Conservation (phyloP, 768 basidiomycete species). For the Lepiota venenata region DNA sequence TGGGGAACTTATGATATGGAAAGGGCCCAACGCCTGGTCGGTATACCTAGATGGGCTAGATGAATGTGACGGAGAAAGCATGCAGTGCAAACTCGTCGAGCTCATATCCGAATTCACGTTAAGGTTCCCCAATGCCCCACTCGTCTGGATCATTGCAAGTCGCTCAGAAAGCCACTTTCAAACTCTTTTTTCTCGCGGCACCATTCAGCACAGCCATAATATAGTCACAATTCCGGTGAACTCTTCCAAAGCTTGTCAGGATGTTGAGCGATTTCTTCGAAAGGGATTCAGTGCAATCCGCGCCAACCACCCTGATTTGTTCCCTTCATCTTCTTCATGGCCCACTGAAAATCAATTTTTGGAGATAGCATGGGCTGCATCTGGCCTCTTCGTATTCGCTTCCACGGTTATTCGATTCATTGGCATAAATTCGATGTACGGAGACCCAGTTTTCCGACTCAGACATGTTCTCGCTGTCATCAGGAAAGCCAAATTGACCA, state of each 20-base stretch:
- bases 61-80: conserved; percentile 16
- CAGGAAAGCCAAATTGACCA: neutral
- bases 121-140: neutral
- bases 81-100: conserved; percentile 14
- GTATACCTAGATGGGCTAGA: conserved; percentile 25
- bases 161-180: conserved; percentile 21
- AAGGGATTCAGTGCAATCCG: conserved; percentile 7
- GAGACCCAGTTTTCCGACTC: neutral
- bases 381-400: neutral
- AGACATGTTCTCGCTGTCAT: neutral
- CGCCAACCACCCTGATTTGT: neutral
- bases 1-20: neutral
- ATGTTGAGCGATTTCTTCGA: conserved; percentile 15
- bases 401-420: neutral
- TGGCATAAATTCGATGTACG: neutral
- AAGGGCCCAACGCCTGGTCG: conserved; percentile 4
- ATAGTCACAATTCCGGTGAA: conserved; percentile 6
- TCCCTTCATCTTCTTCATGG: neutral
- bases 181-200: conserved; percentile 5
- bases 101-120: conserved; percentile 4
- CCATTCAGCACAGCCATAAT: neutral
- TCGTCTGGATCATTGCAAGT: conserved; percentile 23
- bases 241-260: conserved; percentile 9
- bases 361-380: neutral
- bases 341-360: neutral